These are phyloP conservation scores for Fraxinus greggii DNA, from an alignment of 305 asterid genomes.

Conservation along the genomic window DNA sequence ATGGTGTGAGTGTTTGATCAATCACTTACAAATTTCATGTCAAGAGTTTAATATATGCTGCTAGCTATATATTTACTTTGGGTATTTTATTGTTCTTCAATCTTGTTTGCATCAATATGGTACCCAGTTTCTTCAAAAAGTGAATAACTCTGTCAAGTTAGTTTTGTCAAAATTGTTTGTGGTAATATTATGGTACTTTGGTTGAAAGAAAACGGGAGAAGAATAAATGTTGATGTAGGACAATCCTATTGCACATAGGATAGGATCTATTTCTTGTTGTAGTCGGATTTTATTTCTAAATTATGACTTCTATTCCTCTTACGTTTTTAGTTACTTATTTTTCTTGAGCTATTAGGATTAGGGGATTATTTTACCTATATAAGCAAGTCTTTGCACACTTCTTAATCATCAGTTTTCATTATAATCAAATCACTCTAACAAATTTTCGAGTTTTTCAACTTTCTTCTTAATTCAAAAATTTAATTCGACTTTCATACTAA, in stretches of 20 bases:
- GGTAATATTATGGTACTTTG: neutral
- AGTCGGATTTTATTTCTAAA: neutral
- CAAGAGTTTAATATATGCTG: neutral
- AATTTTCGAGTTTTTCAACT: neutral
- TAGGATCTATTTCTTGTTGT: neutral
- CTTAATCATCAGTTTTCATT: neutral
- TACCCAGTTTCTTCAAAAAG: neutral
- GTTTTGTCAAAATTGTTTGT: neutral
- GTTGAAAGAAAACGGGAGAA: neutral
- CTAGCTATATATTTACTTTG: neutral
- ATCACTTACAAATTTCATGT: neutral
- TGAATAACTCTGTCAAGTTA: neutral
- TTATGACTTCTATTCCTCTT: neutral
- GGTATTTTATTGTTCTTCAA: neutral
- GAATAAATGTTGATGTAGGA: neutral
- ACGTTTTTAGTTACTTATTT: neutral
- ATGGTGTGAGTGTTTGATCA: slow-evolving; percentile 73
- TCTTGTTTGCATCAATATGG: neutral
- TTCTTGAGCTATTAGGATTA: neutral
- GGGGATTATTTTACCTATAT: neutral
- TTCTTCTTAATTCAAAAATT: neutral
- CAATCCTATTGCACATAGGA: neutral
- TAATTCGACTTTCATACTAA: neutral
- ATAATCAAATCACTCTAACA: neutral
- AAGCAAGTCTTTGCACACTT: neutral